These are phyloP conservation scores for Articulospora tetracladia DNA, from an alignment of 495 filamentous ascomycete genomes.

Conservation along the genomic window DNA sequence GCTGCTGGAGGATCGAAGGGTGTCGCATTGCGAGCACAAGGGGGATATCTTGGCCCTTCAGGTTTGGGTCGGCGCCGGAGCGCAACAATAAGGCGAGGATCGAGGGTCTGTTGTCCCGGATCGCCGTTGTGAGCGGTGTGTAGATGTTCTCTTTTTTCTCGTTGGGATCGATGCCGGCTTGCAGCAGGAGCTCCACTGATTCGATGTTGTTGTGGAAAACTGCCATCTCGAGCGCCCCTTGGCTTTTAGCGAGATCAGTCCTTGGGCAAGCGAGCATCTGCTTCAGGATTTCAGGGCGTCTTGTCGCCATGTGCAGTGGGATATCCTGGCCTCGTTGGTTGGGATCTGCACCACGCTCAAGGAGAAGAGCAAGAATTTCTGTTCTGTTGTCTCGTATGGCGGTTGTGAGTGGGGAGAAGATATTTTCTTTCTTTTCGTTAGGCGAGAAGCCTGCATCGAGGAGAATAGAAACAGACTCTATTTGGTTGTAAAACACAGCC, in stretches of 20 bases:
- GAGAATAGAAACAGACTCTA: slow-evolving; percentile 43
- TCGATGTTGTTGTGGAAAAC: slow-evolving; percentile 44
- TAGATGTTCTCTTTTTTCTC: slow-evolving; percentile 55
- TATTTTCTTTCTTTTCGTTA: slow-evolving; percentile 42
- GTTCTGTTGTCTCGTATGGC: slow-evolving; percentile 45
- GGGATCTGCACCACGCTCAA: slow-evolving; percentile 47
- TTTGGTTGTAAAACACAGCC: slow-evolving; percentile 46
- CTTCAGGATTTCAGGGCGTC: slow-evolving; percentile 39
- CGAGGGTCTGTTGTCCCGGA: slow-evolving; percentile 46
- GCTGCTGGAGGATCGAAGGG: background rate
- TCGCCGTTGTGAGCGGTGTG: slow-evolving; percentile 49
- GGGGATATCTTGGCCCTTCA: slow-evolving; percentile 1
- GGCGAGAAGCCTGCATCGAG: slow-evolving; percentile 43
- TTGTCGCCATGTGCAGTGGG: slow-evolving; percentile 51
- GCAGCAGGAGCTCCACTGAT: slow-evolving; percentile 40
- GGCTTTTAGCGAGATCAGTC: slow-evolving; percentile 38
- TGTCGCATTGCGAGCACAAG: background rate
- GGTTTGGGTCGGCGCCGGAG: background rate
- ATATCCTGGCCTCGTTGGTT: slow-evolving; percentile 49
- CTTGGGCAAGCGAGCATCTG: slow-evolving; percentile 40
- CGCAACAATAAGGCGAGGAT: slow-evolving; percentile 29
- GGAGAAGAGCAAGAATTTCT: slow-evolving; percentile 43
- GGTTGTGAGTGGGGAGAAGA: slow-evolving; percentile 48
- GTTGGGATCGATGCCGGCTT: slow-evolving; percentile 44
- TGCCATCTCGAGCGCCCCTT: slow-evolving; percentile 52